Percentiles rank a stretch among this genome's conserved stretches.
phyloP scores from a whole-genome alignment of 768 basidiomycete species.

The Basidioascus undulatus region DNA sequence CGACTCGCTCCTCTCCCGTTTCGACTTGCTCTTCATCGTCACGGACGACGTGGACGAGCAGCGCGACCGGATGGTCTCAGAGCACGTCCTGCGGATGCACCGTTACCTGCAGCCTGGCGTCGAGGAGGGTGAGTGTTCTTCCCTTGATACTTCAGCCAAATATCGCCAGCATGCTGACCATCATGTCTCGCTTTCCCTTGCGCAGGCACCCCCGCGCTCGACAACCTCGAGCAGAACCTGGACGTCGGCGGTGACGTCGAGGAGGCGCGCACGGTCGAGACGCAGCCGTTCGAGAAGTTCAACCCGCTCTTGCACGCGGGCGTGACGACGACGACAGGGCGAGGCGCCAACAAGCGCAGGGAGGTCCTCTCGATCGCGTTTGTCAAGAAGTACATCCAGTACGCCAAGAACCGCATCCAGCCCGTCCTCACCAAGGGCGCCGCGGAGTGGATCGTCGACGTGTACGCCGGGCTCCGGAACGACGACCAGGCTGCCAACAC shows the following conservation, averaged over 20 bases:
- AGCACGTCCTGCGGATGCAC: constrained; percentile 93
- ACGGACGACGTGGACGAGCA: constrained; percentile 94
- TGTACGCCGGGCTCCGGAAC: constrained; percentile 76
- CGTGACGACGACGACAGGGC: constrained; percentile 31
- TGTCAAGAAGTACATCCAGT: constrained; percentile 96
- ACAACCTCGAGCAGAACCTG: constrained; percentile 67
- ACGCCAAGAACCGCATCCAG: constrained; percentile 67
- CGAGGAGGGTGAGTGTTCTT: constrained; percentile 46
- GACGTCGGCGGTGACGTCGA: constrained; percentile 42
- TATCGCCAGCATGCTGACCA: background rate
- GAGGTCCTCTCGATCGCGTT: constrained; percentile 83
- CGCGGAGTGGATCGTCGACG: constrained; percentile 75
- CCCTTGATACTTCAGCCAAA: background rate
- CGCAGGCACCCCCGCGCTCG: constrained; percentile 42
- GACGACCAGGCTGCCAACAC: constrained; percentile 72
- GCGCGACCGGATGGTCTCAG: constrained; percentile 79
- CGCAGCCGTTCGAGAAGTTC: constrained; percentile 81
- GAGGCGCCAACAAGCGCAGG: constrained; percentile 26
- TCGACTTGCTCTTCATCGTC: constrained; percentile 91
- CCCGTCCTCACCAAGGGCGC: constrained; percentile 79
- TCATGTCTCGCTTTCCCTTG: background rate
- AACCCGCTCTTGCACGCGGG: constrained; percentile 85
- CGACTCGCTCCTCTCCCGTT: constrained; percentile 91
- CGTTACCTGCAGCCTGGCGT: constrained; percentile 87
- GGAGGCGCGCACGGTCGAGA: constrained; percentile 31